Base-by-base conservation (phyloP, 176 grass and related monocot genomes). In the Aegilops longissima region DNA sequence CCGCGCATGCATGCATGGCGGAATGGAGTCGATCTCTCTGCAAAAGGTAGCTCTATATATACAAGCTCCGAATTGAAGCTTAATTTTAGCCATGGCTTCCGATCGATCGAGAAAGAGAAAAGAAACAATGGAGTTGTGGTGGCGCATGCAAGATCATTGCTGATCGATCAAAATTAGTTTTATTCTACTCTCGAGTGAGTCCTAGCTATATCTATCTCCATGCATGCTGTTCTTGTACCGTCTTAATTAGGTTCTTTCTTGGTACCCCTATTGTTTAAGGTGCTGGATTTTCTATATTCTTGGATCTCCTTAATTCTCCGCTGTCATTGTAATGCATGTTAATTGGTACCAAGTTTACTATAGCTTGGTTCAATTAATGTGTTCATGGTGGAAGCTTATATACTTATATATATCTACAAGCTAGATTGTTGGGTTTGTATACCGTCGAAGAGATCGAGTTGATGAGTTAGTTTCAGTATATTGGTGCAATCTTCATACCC, bases 41-140 rank as follows among this genome's bases (percentile, higher is more conserved):
- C 58, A 70, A 54, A 81, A 89, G 89, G 80, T 91, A 91, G 89
- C 76, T 33, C 82, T 86, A 76, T 76, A 58, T 58, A 76, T 76
- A 84, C 73, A 76, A 87, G 82, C 87, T 78, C 88, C 77, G 90
- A 90, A 94, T 87, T 80, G 90, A 92, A 92, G 87, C 94, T 92
- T 92, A 84, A 87, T 96, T 92, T 95, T 93, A 87, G 84, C 80
- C 80, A 95, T 89, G 88, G 88, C 89, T 92, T 94, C 87, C 52
- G 86, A 76, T 56, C 74, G 74, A 58, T 56, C 47, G 17, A 77
- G 70, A 77, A 89, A 89, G 44, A 82, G 71, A 42, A 66, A 83
- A 64, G 40, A 23, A 73, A 77, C 52, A 23, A 94, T 78, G 87
- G 70, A 85, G 79, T 70, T 88, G 38, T 73, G 79, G 83, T 81